phyloP scores from a whole-genome alignment of 1,284 basidiomycete species.

The Leccinum solheimii region DNA sequence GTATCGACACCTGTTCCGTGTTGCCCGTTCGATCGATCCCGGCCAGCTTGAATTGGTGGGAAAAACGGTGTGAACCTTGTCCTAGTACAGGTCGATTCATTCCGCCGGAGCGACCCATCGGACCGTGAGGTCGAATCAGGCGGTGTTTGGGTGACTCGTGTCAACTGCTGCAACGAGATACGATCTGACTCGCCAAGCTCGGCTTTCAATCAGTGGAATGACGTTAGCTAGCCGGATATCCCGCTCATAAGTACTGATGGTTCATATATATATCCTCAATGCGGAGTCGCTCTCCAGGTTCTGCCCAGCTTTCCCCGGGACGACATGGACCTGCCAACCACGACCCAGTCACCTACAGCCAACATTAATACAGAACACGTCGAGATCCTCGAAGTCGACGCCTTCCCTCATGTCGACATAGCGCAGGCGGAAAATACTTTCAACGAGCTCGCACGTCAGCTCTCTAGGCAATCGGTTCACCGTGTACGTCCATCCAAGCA shows the following conservation, averaged over 20 bases:
- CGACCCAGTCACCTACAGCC: background rate
- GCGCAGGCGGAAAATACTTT: conserved; percentile 52
- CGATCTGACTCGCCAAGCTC: background rate
- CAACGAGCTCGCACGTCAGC: conserved; percentile 47
- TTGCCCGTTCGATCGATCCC: background rate
- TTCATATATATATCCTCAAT: conserved; percentile 16
- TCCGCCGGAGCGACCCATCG: background rate
- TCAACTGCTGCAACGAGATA: background rate
- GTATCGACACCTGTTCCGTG: background rate
- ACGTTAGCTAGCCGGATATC: background rate
- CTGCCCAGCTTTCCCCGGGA: background rate
- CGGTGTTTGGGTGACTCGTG: background rate
- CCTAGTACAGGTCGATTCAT: background rate
- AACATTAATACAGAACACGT: conserved; percentile 12
- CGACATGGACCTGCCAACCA: conserved; percentile 15
- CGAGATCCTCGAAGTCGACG: conserved; percentile 26
- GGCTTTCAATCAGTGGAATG: background rate
- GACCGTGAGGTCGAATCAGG: background rate
- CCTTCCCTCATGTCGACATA: conserved; percentile 41
- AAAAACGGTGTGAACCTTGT: background rate
- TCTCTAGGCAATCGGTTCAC: conserved; percentile 29
- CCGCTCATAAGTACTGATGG: background rate
- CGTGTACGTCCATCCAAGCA: conserved; percentile 23
- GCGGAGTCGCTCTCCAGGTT: background rate
- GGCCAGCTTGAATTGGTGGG: background rate